phyloP scores from a whole-genome alignment of 805 yeast genomes.

The Barnettozyma pratensis region DNA sequence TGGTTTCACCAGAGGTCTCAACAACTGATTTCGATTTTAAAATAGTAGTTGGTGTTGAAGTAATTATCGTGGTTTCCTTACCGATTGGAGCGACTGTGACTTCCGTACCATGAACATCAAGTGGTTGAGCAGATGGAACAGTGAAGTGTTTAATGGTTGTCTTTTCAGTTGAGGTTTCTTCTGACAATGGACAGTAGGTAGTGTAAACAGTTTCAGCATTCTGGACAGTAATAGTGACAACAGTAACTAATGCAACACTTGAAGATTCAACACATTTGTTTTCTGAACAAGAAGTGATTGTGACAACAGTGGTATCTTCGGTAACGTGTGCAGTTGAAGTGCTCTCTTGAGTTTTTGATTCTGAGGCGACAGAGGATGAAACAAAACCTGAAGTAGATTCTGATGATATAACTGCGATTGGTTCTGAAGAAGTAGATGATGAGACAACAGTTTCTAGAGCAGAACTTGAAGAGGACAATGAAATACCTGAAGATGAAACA shows the following conservation, averaged over 20 bases:
- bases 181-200: constrained; percentile 15
- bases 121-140: neutral
- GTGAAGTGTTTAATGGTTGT: neutral
- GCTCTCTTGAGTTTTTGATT: too few relatives aligned
- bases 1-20: too few relatives aligned
- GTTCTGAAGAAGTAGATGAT: too few relatives aligned
- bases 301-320: constrained; percentile 2
- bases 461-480: neutral
- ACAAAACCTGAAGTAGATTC: neutral
- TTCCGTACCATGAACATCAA: neutral
- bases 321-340: neutral
- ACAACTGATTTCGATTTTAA: too few relatives aligned
- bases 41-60: neutral
- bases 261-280: constrained; percentile 25
- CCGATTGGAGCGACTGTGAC: neutral
- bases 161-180: constrained; percentile 1
- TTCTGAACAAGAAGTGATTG: constrained; percentile 25
- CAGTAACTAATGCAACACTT: constrained; percentile 24
- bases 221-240: constrained; percentile 26
- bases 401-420: neutral
- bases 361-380: neutral
- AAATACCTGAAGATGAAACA: neutral
- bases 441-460: neutral
- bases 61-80: neutral
- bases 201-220: constrained; percentile 29